These are phyloP conservation scores for Fusarium sp. DNA, from an alignment of 2,329 filamentous ascomycete genomes.

Conservation along the genomic window DNA sequence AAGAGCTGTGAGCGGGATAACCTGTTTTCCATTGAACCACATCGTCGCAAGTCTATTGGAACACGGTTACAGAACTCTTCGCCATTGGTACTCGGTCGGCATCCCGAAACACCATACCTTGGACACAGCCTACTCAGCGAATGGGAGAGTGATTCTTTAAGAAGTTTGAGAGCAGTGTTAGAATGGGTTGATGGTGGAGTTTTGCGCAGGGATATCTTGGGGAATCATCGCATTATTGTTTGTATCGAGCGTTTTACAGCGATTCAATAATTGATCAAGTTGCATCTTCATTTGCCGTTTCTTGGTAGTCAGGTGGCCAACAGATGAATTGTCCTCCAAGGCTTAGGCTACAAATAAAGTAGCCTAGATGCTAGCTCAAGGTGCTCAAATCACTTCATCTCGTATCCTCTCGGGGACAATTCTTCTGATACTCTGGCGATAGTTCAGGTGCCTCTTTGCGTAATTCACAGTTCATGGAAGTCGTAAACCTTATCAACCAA, in stretches of 20 bases:
- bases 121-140: not conserved
- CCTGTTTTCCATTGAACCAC: not conserved
- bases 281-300: not conserved
- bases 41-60: not conserved
- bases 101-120: not conserved
- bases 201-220: not conserved
- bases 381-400: not conserved
- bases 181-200: not conserved
- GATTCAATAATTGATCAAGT: not conserved
- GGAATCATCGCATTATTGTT: not conserved
- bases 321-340: too few species aligned
- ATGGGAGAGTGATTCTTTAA: not conserved
- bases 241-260: not conserved
- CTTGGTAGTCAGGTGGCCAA: too few species aligned
- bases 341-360: not conserved
- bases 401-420: not conserved
- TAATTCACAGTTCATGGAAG: too few species aligned
- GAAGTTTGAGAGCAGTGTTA: not conserved
- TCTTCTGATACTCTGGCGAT: not conserved
- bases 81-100: not conserved
- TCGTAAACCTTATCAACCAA: too few species aligned
- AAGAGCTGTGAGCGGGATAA: not conserved
- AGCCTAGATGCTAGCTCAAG: accelerated
- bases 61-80: not conserved
- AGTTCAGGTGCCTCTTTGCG: too few species aligned